phyloP scores from a whole-genome alignment of 768 basidiomycete species.

The Candolleomyces aberdarensis region DNA sequence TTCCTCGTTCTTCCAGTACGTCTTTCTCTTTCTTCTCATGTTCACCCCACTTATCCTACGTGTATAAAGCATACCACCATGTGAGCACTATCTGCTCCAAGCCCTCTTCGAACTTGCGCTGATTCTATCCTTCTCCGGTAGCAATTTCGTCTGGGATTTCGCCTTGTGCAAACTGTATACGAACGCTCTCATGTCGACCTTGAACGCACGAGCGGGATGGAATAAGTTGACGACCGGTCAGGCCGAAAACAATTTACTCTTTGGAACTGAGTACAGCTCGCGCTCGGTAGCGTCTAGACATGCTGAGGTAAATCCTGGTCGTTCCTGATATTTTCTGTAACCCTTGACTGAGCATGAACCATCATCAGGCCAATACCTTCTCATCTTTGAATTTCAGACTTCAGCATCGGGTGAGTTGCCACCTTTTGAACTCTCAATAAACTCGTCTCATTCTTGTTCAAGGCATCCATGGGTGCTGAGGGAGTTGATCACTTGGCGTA shows the following conservation, averaged over 20 bases:
- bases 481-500: background rate
- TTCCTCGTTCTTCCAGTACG: constrained; percentile 30
- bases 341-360: background rate
- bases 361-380: background rate
- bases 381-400: background rate
- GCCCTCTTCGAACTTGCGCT: background rate
- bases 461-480: background rate
- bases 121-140: constrained; percentile 5
- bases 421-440: background rate
- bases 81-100: constrained; percentile 21
- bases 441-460: background rate
- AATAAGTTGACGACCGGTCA: constrained; percentile 12
- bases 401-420: background rate
- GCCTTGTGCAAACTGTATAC: constrained; percentile 46
- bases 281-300: constrained; percentile 12
- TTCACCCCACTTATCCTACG: background rate
- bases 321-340: background rate
- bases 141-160: constrained; percentile 50
- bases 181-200: constrained; percentile 46
- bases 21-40: constrained; percentile 16
- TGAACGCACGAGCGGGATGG: constrained; percentile 41
- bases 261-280: background rate
- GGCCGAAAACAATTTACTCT: constrained; percentile 13
- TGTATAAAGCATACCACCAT: constrained; percentile 37
- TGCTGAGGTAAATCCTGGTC: constrained; percentile 5